Base-by-base conservation (phyloP, 164 flowering plant species). In the Brasenia schreberi region DNA sequence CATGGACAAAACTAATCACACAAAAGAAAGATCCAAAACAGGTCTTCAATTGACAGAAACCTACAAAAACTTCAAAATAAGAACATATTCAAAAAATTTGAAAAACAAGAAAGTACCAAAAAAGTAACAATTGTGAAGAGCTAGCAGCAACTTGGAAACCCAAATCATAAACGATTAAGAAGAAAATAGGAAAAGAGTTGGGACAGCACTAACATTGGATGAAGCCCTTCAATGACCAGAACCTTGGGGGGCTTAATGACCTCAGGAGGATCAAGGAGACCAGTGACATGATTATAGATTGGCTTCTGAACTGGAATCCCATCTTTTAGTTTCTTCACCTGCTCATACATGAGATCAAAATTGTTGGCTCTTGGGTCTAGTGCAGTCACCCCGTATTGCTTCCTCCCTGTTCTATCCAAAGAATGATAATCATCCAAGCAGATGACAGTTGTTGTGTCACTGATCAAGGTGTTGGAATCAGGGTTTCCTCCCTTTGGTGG, bases 401-500 rank as follows among this genome's bases (percentile, higher is more conserved):
- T 93, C 78, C 97, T 84, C 19, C 98, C 98, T 14, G 83, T 87
- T 61, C 98, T 82, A 62, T 93, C 98, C 19, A 93, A 82, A 7
- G 97, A 90, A 67, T 93, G 98, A 59, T 89, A 93, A 68, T 93
- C 98, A 79, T 93, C 98, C 74, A 93, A 76, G 27, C 98, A 93
- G n/a, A 90, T 90, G 58, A 93, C 98, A 7, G 98, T 90, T 0
- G 98, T 93, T 5, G 82, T 90, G 76, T 93, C 97, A 71, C 96
- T 89, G 56, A 93, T 93, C 62, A 93, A 81, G 0, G 98, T 93
- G 81, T 93, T 93, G 0, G 98, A 93, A 68, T 93, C 98, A 0
- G 98, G 98, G 73, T 93, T 93, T 1, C 97, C 98, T 0, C 97
- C 98, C 70, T 76, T 88, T 2, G 98, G 97, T 18, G 98, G 96